These are phyloP conservation scores for Quercus phellos DNA, from an alignment of 331 rosid genomes.

Conservation along the genomic window DNA sequence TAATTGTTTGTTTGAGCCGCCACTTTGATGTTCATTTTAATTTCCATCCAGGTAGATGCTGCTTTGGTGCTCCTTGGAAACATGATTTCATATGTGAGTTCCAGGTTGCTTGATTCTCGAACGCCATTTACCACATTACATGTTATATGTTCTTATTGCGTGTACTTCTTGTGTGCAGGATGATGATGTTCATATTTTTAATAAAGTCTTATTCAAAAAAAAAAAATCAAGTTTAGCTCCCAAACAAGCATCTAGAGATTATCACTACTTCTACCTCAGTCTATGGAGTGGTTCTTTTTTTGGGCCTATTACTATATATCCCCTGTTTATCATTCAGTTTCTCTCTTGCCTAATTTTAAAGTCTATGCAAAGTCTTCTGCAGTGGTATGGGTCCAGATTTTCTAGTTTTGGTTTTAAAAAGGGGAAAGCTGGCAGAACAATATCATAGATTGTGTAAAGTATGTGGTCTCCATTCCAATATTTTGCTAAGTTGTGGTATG, in stretches of 20 bases:
- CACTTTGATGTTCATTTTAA: too few species aligned
- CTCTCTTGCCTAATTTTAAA: slow-evolving; percentile 3
- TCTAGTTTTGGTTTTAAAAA: slow-evolving; percentile 84
- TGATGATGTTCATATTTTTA: too few species aligned
- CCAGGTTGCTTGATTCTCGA: too few species aligned
- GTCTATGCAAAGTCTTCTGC: slow-evolving; percentile 7
- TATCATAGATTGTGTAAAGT: slow-evolving; percentile 90
- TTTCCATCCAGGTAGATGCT: too few species aligned
- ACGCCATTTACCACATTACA: too few species aligned
- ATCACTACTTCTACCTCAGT: not conserved
- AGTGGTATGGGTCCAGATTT: slow-evolving; percentile 99
- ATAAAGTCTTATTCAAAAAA: too few species aligned
- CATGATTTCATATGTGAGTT: too few species aligned
- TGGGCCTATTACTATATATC: not conserved
- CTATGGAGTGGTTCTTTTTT: not conserved
- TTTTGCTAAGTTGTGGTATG: not conserved
- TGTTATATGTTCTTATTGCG: too few species aligned
- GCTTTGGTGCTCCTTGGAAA: too few species aligned
- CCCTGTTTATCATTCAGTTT: not conserved
- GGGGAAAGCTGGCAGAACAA: slow-evolving; percentile 84
- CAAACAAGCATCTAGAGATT: not conserved
- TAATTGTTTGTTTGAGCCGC: too few species aligned
- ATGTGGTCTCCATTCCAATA: not conserved
- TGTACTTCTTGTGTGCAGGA: too few species aligned
- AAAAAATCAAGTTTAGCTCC: not conserved